A percentile compares a stretch with the other conserved stretches of the same genome.
phyloP scores from a whole-genome alignment of 305 asterid genomes.

The Fraxinus albicans region DNA sequence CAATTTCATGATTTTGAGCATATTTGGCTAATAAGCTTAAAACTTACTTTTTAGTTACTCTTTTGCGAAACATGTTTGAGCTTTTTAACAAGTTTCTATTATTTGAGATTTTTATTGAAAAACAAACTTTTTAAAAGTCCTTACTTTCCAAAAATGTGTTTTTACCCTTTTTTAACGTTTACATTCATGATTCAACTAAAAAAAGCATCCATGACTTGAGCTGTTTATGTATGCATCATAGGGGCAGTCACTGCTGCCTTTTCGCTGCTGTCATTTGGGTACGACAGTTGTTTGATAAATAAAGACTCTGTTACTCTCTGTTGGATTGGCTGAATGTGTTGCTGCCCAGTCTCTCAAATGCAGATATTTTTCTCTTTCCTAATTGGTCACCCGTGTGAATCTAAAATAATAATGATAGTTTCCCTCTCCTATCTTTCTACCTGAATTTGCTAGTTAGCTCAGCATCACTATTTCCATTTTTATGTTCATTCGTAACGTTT shows the following conservation, averaged over 20 bases:
- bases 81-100: neutral
- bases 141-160: neutral
- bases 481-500: neutral
- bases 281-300: neutral
- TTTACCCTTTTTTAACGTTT: neutral
- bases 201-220: neutral
- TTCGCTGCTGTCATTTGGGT: conserved; percentile 4
- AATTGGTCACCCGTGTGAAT: neutral
- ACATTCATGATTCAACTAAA: neutral
- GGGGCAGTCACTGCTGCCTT: neutral
- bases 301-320: neutral
- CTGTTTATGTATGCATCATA: conserved; percentile 6
- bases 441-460: neutral
- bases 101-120: neutral
- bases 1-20: neutral
- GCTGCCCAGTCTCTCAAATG: neutral
- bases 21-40: neutral
- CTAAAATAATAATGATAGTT: neutral
- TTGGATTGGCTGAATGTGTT: neutral
- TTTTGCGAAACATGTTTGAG: neutral
- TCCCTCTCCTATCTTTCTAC: neutral
- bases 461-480: neutral
- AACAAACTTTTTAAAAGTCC: neutral
- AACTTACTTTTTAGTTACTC: neutral
- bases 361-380: neutral